Base-by-base conservation (phyloP, 1,139 yeast genomes). In the Protomyces arabidopsidicola region DNA sequence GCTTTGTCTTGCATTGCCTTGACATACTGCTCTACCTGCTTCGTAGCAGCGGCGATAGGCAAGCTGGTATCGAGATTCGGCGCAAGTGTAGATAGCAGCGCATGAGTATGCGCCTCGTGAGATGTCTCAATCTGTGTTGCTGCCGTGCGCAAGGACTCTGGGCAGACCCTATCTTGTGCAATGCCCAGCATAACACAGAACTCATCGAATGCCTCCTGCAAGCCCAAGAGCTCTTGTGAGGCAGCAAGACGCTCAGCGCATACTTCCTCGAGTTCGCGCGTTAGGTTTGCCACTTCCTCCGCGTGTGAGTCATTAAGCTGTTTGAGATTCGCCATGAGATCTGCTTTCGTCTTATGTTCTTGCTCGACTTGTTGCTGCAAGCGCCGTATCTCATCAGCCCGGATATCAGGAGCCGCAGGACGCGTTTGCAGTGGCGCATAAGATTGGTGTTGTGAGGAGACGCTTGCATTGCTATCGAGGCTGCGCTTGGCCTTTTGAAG, bases 261-360 rank as follows among this genome's bases (percentile, higher is more conserved):
- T 6, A 50, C 22, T 22, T 58, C 56, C 2, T 22, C 31, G 14
- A 58, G 52, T 42, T 58, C 62, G 20, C 45, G 55, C 16, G 16
- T 24, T n/a, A 58, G 20, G 3, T 8, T 34, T 36, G 62, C 62
- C 34, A 31, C 36, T 6, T 35, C 55, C 12, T 36, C 35, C 22
- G 53, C 62, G 35, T 45, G 53, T 8, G 62, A 34, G 14, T 24
- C 45, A 20, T 45, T 51, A 31, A 58, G 31, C 34, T 58, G 53
- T 42, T 52, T 51, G 34, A 58, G 45, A 34, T 58, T 58, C n/a
- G 62, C 62, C 62, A 58, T 58, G 20, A 58, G 62, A 42, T 58
- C 62, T 18, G 53, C 36, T 42, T 58, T 58, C 42, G 35, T 35
- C 45, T 39, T 51, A 6, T 55, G 45, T 50, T 58, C 62, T 38